Evolutionary conservation across 495 filamentous ascomycete species (phyloP), one percentile per base, ranked within the genome.

Genomic region (Trichoderma gamsii): DNA sequence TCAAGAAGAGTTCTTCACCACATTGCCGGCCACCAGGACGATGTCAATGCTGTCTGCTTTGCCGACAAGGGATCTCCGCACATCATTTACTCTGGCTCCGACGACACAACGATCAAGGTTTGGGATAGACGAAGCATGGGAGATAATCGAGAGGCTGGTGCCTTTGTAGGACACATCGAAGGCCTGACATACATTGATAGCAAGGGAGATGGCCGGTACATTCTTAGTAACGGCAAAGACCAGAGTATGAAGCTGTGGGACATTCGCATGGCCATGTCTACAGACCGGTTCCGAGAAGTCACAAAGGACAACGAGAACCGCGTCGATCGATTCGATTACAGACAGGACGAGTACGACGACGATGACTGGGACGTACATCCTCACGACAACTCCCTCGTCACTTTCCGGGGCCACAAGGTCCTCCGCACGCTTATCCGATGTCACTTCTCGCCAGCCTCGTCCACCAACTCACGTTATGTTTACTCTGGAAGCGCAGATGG

Each of bases 181-280:
- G 95, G 95, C 16, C 73, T 99, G 3, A 99, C 95, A 0, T 97
- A 97, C 72, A 89, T 99, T 67, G 94, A 98, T 77, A 93, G 89
- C 78, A 99, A 98, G 78, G 93, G 93, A 64, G 95, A 99, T 74
- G 95, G 95, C 11, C 85, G 95, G 52, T 99, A 97, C 73, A 88
- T 98, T 11, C 83, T 99, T 8, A 94, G 90, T 69, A 99, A 99
- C 70, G 90, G 85, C 68, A 99, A 99, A 73, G 95, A 99, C 72
- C 95, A 99, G 76, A 91, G 87, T 41, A 97, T 97, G 89, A 99
- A 98, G 79, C 84, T 99, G 4, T 99, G 95, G 95, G 95, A 99
- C 79, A 79, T 99, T 63, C 83, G 96, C 72, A 86, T 81, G 79
- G 92, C 91, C 84, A 90, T 91, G 84, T 86, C 85, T 25, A 88